Conservation (phyloP, 352 stramenopile species). For the Plasmopara viticola region DNA sequence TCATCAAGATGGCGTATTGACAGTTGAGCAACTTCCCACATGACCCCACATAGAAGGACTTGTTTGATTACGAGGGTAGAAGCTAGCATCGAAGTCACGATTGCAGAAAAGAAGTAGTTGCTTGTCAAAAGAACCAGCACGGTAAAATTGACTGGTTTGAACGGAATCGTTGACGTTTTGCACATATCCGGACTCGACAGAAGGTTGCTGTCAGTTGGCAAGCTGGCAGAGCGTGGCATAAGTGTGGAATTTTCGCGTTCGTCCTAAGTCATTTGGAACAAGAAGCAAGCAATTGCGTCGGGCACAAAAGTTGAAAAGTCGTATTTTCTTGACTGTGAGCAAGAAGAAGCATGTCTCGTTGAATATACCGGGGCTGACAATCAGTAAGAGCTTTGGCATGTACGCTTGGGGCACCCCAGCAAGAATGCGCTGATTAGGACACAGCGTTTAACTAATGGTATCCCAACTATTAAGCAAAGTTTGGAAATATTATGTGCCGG, state of each 20-base stretch:
- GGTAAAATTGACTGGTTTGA: too few relatives aligned
- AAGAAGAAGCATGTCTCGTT: conserved; percentile 3
- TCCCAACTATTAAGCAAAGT: not conserved
- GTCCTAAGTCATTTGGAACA: not conserved
- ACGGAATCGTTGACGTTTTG: too few relatives aligned
- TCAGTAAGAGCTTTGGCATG: not conserved
- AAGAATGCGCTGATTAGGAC: not conserved
- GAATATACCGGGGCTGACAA: not conserved
- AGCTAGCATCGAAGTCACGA: too few relatives aligned
- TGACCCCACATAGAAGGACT: too few relatives aligned
- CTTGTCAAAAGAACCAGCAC: too few relatives aligned
- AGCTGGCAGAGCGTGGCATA: not conserved
- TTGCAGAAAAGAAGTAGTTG: too few relatives aligned
- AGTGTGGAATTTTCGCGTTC: not conserved
- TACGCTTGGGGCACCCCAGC: not conserved
- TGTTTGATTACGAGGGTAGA: too few relatives aligned
- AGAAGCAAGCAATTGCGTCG: not conserved
- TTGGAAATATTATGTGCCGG: not conserved
- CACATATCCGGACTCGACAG: not conserved
- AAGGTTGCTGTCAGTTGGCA: not conserved
- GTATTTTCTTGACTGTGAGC: conserved; percentile 13
- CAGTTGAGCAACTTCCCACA: too few relatives aligned
- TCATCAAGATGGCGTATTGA: too few relatives aligned
- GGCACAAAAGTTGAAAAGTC: conserved; percentile 8
- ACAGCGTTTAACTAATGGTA: not conserved